These are phyloP conservation scores for Penicillium silybi DNA, from an alignment of 495 filamentous ascomycete genomes.

Conservation along the genomic window DNA sequence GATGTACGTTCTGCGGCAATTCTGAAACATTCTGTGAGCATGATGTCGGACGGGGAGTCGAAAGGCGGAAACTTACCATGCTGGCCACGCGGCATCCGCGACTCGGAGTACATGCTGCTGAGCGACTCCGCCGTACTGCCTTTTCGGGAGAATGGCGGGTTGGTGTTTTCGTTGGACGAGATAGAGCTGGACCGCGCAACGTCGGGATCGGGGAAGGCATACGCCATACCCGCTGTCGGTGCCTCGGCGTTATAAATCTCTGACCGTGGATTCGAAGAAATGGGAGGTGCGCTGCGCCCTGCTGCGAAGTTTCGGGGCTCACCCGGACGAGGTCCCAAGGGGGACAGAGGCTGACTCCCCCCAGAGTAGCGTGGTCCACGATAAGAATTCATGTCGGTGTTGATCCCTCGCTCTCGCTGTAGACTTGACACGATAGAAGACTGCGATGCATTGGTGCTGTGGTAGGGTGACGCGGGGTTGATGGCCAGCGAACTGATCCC, in stretches of 20 bases:
- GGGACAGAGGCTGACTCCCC: slow-evolving; percentile 43
- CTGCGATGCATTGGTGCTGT: slow-evolving; percentile 72
- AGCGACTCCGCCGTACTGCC: slow-evolving; percentile 72
- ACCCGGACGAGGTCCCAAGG: slow-evolving; percentile 44
- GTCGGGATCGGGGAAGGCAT: slow-evolving; percentile 78
- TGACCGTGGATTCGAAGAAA: slow-evolving; percentile 71
- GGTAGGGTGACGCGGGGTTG: slow-evolving; percentile 63
- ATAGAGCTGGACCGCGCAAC: slow-evolving; percentile 51
- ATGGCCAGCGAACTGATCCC: slow-evolving; percentile 66
- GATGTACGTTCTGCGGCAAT: slow-evolving; percentile 55
- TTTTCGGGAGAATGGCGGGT: slow-evolving; percentile 54
- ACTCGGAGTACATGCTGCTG: slow-evolving; percentile 72
- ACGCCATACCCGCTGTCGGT: slow-evolving; percentile 76
- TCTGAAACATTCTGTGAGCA: slow-evolving; percentile 27
- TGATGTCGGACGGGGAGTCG: background rate
- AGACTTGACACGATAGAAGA: slow-evolving; percentile 67
- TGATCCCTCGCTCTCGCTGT: slow-evolving; percentile 51
- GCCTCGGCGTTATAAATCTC: slow-evolving; percentile 76
- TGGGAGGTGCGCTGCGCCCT: slow-evolving; percentile 65
- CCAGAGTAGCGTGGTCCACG: slow-evolving; percentile 49
- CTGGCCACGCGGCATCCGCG: slow-evolving; percentile 66
- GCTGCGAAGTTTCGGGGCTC: slow-evolving; percentile 53
- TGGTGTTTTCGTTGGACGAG: slow-evolving; percentile 51
- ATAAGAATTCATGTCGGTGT: slow-evolving; percentile 51
- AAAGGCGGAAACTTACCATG: slow-evolving; percentile 39